phyloP scores from a whole-genome alignment of 805 yeast species.

The Komagataella pseudopastoris region DNA sequence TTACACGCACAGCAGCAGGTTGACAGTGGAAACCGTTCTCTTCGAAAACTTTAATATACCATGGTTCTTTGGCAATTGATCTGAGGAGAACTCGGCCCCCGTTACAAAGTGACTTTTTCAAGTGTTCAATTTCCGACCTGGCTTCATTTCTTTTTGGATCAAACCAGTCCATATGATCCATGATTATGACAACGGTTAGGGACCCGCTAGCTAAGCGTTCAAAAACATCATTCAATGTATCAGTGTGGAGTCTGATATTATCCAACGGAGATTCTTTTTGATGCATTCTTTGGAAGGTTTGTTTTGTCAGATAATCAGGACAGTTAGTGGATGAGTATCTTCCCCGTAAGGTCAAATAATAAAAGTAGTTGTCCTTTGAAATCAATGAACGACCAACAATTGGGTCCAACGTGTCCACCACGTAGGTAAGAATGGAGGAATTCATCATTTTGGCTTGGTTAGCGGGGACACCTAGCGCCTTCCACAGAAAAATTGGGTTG shows the following conservation, averaged over 20 bases:
- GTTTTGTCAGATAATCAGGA: conserved; percentile 58
- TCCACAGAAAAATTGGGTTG: conserved; percentile 81
- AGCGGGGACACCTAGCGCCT: conserved; percentile 79
- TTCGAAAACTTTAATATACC: conserved; percentile 67
- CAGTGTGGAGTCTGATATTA: conserved; percentile 67
- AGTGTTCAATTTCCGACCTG: conserved; percentile 47
- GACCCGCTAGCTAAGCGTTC: conserved; percentile 48
- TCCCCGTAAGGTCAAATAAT: conserved; percentile 55
- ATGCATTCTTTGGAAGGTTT: conserved; percentile 24
- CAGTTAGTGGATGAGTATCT: conserved; percentile 48
- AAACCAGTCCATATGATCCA: conserved; percentile 94
- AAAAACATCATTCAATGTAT: conserved; percentile 63
- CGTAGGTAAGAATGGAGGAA: conserved; percentile 53
- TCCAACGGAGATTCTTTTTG: conserved; percentile 38
- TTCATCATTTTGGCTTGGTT: conserved; percentile 79
- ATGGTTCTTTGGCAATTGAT: conserved; percentile 60
- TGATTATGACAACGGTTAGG: conserved; percentile 64
- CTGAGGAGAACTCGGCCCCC: conserved; percentile 70
- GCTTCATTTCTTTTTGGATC: conserved; percentile 55
- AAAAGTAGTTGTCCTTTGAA: conserved; percentile 65
- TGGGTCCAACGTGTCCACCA: conserved; percentile 71
- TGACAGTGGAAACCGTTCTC: conserved; percentile 51
- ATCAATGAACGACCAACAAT: conserved; percentile 48
- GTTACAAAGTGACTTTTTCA: conserved; percentile 44
- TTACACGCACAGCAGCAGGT: conserved; percentile 53